Evolutionary conservation across 495 filamentous ascomycete genomes (phyloP).

Genomic region (Beverwykella pulmonaria): DNA sequence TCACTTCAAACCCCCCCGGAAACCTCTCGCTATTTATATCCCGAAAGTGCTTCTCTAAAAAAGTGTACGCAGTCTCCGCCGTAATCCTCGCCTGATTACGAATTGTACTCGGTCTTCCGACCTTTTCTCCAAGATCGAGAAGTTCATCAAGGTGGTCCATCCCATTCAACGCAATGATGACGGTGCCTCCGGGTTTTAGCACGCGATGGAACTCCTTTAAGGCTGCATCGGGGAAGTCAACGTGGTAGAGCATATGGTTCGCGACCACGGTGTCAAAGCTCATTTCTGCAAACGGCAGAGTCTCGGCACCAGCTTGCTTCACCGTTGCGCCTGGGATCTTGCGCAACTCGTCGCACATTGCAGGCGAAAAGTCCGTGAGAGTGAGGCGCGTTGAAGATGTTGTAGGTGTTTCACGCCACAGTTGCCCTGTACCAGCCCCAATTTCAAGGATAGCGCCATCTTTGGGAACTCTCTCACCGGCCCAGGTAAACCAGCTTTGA

Average conservation of each 20-base stretch:
- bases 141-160: slow-evolving; percentile 11
- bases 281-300: background rate
- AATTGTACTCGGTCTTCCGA: slow-evolving; percentile 11
- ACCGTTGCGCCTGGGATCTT: background rate
- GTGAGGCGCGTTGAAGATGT: background rate
- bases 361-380: slow-evolving; percentile 11
- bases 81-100: slow-evolving; percentile 11
- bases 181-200: background rate
- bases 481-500: slow-evolving; percentile 10
- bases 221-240: slow-evolving; percentile 3
- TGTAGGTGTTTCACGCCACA: slow-evolving; percentile 5
- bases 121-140: background rate
- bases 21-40: slow-evolving; percentile 4
- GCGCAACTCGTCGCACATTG: slow-evolving; percentile 15
- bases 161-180: slow-evolving; percentile 2
- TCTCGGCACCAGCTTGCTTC: background rate
- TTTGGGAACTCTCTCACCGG: slow-evolving; percentile 2
- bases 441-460: slow-evolving; percentile 5
- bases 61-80: slow-evolving; percentile 2
- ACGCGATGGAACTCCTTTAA: slow-evolving; percentile 6
- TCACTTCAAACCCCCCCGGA: slow-evolving; percentile 10
- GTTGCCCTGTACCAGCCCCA: slow-evolving; percentile 8
- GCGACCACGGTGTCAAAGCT: slow-evolving; percentile 11
- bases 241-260: slow-evolving; percentile 20
- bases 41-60: background rate